These are phyloP conservation scores for Limonium bicolor DNA, from an alignment of 148 eudicot species.

Conservation along the genomic window DNA sequence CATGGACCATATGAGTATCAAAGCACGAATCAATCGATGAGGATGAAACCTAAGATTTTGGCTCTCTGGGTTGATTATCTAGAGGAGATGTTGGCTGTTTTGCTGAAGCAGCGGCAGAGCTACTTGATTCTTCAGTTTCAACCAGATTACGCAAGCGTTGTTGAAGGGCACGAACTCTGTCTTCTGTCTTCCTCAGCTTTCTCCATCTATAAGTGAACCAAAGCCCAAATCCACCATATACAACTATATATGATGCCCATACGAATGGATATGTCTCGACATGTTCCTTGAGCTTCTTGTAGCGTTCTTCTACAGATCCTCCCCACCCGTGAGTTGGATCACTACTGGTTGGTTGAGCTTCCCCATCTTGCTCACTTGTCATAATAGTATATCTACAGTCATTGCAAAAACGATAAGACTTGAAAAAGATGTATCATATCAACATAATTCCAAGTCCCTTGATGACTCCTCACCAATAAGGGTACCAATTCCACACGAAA, in stretches of 20 bases:
- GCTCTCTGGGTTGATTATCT: constrained; percentile 14
- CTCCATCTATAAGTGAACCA: constrained; percentile 70
- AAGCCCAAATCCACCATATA: constrained; percentile 75
- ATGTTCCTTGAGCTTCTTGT: constrained; percentile 41
- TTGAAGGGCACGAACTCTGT: constrained; percentile 66
- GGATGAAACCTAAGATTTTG: too few relatives aligned
- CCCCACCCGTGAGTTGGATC: constrained; percentile 17
- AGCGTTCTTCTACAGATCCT: constrained; percentile 27
- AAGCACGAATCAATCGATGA: too few relatives aligned
- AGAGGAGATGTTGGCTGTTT: constrained; percentile 15
- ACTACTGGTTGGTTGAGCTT: constrained; percentile 15
- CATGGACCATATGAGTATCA: too few relatives aligned
- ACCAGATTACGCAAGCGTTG: constrained; percentile 43
- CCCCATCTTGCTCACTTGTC: constrained; percentile 26
- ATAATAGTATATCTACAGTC: too few relatives aligned
- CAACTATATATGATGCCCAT: constrained; percentile 69
- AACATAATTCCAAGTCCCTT: too few relatives aligned
- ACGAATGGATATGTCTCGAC: constrained; percentile 77
- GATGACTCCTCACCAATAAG: too few relatives aligned
- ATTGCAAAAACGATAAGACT: too few relatives aligned
- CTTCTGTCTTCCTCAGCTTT: constrained; percentile 63
- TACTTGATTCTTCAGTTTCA: constrained; percentile 34
- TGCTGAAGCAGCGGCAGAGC: constrained; percentile 13
- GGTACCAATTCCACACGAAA: too few relatives aligned
- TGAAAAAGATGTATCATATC: too few relatives aligned